Evolutionary conservation across 2,329 filamentous ascomycete species (phyloP).

Genomic region (Elsinoe necatrix): DNA sequence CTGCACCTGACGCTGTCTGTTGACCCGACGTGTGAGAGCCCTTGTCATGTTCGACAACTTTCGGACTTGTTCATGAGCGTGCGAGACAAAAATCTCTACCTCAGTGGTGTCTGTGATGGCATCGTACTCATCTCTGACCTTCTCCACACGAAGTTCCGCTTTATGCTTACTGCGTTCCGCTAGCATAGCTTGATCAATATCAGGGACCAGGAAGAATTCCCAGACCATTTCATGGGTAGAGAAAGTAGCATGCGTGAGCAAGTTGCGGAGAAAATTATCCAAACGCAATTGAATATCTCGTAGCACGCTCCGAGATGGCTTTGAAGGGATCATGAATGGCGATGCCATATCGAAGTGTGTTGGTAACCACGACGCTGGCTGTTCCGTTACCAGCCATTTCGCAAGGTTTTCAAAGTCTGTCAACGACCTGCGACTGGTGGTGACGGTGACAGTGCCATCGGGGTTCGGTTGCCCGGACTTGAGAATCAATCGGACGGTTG

Average conservation of each 20-base stretch:
- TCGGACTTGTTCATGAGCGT: conserved; percentile 82
- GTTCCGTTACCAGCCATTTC: conserved; percentile 73
- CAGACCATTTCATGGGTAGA: conserved; percentile 94
- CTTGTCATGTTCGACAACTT: conserved; percentile 76
- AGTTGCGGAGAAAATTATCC: conserved; percentile 78
- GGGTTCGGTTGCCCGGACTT: conserved; percentile 87
- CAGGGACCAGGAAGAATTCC: conserved; percentile 97
- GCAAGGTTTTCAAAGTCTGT: conserved; percentile 86
- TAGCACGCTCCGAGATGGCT: conserved; percentile 77
- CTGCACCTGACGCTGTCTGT: conserved; percentile 58
- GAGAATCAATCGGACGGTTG: conserved; percentile 80
- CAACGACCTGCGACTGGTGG: conserved; percentile 81
- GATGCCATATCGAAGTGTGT: conserved; percentile 67
- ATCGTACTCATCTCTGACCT: conserved; percentile 78
- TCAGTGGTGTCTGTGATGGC: conserved; percentile 73
- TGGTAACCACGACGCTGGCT: conserved; percentile 92
- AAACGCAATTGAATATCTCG: conserved; percentile 80
- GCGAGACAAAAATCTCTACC: conserved; percentile 85
- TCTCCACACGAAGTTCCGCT: conserved; percentile 72
- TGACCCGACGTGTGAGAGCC: conserved; percentile 70
- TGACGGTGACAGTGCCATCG: conserved; percentile 79
- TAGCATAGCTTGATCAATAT: conserved; percentile 84
- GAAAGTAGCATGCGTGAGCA: conserved; percentile 85
- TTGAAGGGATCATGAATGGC: conserved; percentile 87
- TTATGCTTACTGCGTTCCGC: conserved; percentile 81